Conservation (phyloP, 2,329 filamentous ascomycete genomes). For the Cordyceps militaris region DNA sequence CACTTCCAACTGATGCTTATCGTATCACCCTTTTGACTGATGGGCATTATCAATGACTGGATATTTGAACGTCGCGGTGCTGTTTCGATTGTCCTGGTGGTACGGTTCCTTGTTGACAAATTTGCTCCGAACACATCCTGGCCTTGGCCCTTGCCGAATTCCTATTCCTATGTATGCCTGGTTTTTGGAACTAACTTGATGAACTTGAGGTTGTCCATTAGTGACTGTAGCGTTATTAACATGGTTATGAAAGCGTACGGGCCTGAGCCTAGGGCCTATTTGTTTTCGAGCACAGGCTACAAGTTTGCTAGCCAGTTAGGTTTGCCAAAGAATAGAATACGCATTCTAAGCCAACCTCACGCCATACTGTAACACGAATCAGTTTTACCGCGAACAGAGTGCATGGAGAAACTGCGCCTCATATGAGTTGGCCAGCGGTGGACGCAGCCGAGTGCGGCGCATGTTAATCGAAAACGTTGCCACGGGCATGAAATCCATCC, state of each 20-base stretch:
- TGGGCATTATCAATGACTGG: not conserved
- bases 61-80: not conserved
- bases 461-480: not conserved
- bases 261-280: not conserved
- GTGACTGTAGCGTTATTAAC: not conserved
- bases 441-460: not conserved
- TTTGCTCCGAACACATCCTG: not conserved
- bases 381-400: not conserved
- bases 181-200: not conserved
- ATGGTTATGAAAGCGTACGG: conserved; percentile 1
- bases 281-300: not conserved
- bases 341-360: not conserved
- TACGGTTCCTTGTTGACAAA: not conserved
- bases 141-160: not conserved
- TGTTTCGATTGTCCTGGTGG: not conserved
- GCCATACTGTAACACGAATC: not conserved
- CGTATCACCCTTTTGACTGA: not conserved
- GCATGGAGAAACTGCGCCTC: not conserved
- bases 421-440: too few species aligned
- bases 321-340: not conserved
- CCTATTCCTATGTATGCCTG: not conserved
- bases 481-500: not conserved
- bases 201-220: not conserved
- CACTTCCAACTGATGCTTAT: not conserved
- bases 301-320: not conserved